These are phyloP conservation scores for Tetracentron sinense DNA, from an alignment of 164 flowering plant genomes.

Conservation along the genomic window DNA sequence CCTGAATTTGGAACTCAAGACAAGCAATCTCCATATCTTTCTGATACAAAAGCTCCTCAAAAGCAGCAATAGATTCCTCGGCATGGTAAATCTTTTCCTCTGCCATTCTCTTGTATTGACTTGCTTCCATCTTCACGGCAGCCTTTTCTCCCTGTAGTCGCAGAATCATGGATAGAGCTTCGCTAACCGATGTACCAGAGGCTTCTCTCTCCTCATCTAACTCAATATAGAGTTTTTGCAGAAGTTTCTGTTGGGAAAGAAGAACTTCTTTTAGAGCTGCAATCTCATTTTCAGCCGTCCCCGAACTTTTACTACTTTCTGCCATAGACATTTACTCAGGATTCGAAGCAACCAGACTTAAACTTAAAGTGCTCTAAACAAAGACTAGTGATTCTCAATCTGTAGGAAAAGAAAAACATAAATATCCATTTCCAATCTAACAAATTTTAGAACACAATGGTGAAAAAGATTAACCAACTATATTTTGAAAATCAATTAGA, in stretches of 20 bases:
- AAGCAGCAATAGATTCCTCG: slow-evolving; percentile 48
- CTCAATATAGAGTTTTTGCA: slow-evolving; percentile 65
- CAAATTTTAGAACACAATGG: too few relatives aligned
- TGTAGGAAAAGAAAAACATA: background rate
- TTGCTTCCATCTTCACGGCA: slow-evolving; percentile 72
- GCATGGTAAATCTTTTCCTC: slow-evolving; percentile 77
- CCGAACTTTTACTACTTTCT: slow-evolving; percentile 13
- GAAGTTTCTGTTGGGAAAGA: slow-evolving; percentile 54
- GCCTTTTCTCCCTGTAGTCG: slow-evolving; percentile 88
- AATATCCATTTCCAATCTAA: background rate
- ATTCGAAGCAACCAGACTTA: background rate
- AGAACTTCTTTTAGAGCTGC: slow-evolving; percentile 59
- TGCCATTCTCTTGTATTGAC: slow-evolving; percentile 77
- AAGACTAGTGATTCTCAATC: background rate
- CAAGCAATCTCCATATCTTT: slow-evolving; percentile 83
- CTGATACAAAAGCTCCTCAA: slow-evolving; percentile 59
- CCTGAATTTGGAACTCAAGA: slow-evolving; percentile 70
- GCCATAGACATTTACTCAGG: slow-evolving; percentile 24
- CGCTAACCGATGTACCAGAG: slow-evolving; percentile 68
- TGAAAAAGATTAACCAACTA: background rate
- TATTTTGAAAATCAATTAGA: background rate
- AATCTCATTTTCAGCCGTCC: slow-evolving; percentile 30
- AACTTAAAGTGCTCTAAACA: background rate
- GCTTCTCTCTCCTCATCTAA: slow-evolving; percentile 88
- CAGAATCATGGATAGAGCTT: slow-evolving; percentile 78